phyloP scores from a whole-genome alignment of 345 rosid species.

The Hibiscus mutabilis region DNA sequence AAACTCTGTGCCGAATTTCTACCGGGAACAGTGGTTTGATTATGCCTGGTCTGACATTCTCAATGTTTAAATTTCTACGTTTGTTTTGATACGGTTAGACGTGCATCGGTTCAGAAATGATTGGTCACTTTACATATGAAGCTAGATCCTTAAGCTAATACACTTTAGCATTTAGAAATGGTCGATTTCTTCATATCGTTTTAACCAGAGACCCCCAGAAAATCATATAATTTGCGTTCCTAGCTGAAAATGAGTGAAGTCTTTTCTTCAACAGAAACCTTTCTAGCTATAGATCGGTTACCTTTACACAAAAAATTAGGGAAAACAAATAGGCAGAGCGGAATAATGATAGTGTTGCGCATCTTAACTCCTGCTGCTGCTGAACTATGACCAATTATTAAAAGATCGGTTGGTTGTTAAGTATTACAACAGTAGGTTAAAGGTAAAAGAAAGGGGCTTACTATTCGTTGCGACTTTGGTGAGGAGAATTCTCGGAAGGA shows the following conservation, averaged over 20 bases:
- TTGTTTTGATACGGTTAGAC: too few species aligned
- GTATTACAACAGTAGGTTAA: neutral
- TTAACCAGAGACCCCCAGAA: neutral
- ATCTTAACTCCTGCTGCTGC: slow-evolving; percentile 2
- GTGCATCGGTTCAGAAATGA: neutral
- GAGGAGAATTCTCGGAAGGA: neutral
- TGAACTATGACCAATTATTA: neutral
- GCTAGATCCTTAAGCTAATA: neutral
- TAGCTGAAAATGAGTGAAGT: neutral
- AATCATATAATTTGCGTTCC: neutral
- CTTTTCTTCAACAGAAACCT: neutral
- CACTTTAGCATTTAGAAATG: neutral
- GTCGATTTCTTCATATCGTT: neutral
- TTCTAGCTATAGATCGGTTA: slow-evolving; percentile 1
- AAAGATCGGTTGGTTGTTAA: neutral
- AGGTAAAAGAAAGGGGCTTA: neutral
- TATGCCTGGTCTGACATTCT: neutral
- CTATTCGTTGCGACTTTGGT: neutral
- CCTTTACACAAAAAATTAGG: neutral
- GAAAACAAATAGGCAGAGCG: neutral
- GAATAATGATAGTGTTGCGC: neutral
- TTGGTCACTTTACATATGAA: neutral
- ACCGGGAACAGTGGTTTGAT: neutral
- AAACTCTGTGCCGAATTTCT: neutral
- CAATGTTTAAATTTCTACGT: neutral